phyloP scores from a whole-genome alignment of 306 rosid genomes.

The Cucurbita moschata region DNA sequence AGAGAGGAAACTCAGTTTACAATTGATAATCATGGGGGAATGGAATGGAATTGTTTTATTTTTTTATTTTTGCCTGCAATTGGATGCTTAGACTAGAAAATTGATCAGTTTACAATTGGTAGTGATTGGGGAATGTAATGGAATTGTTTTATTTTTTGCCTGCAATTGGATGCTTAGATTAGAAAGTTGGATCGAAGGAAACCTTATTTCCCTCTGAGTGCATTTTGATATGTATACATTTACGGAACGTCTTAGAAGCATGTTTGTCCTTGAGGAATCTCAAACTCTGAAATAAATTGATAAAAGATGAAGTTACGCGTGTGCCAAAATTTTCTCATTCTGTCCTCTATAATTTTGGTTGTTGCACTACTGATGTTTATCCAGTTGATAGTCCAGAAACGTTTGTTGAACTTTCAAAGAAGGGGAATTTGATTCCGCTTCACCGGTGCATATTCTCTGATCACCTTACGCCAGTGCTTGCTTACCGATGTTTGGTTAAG shows the following conservation, averaged over 20 bases:
- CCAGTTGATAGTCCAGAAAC: constrained; percentile 48
- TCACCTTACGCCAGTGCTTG: constrained; percentile 89
- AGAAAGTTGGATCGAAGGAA: background rate
- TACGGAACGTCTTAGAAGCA: background rate
- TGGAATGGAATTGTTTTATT: background rate
- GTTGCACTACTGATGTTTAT: constrained; percentile 4
- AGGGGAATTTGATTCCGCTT: constrained; percentile 74
- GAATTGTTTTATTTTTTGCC: background rate
- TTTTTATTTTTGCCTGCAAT: background rate
- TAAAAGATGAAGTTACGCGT: background rate
- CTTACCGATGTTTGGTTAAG: constrained; percentile 90
- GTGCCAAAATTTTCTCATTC: background rate
- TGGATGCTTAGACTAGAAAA: background rate
- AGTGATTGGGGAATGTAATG: background rate
- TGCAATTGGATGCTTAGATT: background rate
- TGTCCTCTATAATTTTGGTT: background rate
- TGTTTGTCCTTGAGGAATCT: background rate
- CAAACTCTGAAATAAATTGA: background rate
- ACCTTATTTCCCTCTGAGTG: background rate
- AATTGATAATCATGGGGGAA: background rate
- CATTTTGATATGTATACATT: background rate
- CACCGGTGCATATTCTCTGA: constrained; percentile 68
- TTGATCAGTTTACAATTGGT: background rate
- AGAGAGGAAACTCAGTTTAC: background rate
- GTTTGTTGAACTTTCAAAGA: constrained; percentile 64